These are phyloP conservation scores for Juncus effusus DNA, from an alignment of 176 grass and related monocot species.

Conservation along the genomic window DNA sequence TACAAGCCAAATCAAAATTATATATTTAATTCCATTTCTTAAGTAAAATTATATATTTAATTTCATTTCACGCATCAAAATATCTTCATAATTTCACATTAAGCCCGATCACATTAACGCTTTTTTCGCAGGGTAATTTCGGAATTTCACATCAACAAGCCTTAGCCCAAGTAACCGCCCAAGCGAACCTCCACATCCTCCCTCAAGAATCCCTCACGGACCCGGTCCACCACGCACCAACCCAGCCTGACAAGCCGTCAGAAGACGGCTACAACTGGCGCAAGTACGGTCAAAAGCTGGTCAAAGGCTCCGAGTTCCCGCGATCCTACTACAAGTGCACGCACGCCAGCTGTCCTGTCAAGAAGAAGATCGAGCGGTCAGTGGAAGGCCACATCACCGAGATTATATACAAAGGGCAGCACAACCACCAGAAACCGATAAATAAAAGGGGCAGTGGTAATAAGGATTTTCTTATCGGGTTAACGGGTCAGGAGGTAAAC, in stretches of 20 bases:
- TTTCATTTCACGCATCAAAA: no score
- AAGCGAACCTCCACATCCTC: conserved; percentile 53
- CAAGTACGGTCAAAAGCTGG: conserved; percentile 63
- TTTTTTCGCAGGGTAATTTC: conserved; percentile 61
- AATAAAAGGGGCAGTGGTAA: conserved; percentile 24
- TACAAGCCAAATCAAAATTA: no score
- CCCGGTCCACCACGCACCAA: background rate
- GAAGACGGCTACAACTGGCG: conserved; percentile 70
- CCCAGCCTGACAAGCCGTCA: conserved; percentile 15
- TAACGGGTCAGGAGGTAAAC: background rate
- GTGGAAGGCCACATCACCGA: conserved; percentile 36
- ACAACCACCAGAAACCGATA: conserved; percentile 32
- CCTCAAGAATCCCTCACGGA: conserved; percentile 35
- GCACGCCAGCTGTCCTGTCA: conserved; percentile 27
- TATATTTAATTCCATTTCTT: no score
- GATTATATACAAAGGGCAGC: conserved; percentile 42
- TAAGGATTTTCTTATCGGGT: conserved; percentile 13
- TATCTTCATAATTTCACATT: background rate
- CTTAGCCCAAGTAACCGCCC: conserved; percentile 89
- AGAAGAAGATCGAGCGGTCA: conserved; percentile 40
- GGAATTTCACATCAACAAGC: conserved; percentile 93
- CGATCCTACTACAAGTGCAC: conserved; percentile 41
- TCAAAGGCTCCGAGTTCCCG: conserved; percentile 53
- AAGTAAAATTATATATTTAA: no score
- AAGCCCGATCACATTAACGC: background rate